phyloP scores from a whole-genome alignment of 176 grass and related monocot genomes.

The Eleusine indica region DNA sequence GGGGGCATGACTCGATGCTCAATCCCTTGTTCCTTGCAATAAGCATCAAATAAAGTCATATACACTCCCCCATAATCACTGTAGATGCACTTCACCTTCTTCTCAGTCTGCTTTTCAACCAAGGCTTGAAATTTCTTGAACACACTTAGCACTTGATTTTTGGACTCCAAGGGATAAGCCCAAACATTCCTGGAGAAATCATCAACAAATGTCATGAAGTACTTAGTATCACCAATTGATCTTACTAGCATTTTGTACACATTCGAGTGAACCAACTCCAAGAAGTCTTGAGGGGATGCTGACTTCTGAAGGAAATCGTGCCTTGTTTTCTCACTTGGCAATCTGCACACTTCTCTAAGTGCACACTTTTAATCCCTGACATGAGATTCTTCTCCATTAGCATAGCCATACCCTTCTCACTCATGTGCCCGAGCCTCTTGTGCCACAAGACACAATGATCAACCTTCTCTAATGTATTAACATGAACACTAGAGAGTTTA shows the following conservation, averaged over 20 bases:
- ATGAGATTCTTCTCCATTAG: no score
- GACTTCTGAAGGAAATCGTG: not conserved
- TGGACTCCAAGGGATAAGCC: constrained; percentile 16
- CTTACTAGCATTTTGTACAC: not conserved
- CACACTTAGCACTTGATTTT: not conserved
- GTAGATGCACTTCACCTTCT: not conserved
- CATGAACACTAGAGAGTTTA: not conserved
- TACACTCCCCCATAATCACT: constrained; percentile 9
- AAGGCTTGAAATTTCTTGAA: constrained; percentile 6
- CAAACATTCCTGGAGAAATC: constrained; percentile 4
- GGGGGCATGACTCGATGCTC: not conserved
- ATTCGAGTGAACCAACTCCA: not conserved
- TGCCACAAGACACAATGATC: no score
- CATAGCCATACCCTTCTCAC: no score
- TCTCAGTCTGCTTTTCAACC: constrained; percentile 13
- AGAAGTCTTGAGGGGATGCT: not conserved
- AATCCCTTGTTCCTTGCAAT: not conserved
- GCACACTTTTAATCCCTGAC: no score
- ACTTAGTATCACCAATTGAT: not conserved
- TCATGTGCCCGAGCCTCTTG: no score
- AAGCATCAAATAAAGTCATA: no score
- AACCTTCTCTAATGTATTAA: no score
- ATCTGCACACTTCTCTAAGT: not conserved
- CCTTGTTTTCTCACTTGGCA: not conserved
- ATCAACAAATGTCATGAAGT: constrained; percentile 21